Evolutionary conservation across 176 grass and related monocot species (phyloP).

Genomic region (Eragrostis curvula): DNA sequence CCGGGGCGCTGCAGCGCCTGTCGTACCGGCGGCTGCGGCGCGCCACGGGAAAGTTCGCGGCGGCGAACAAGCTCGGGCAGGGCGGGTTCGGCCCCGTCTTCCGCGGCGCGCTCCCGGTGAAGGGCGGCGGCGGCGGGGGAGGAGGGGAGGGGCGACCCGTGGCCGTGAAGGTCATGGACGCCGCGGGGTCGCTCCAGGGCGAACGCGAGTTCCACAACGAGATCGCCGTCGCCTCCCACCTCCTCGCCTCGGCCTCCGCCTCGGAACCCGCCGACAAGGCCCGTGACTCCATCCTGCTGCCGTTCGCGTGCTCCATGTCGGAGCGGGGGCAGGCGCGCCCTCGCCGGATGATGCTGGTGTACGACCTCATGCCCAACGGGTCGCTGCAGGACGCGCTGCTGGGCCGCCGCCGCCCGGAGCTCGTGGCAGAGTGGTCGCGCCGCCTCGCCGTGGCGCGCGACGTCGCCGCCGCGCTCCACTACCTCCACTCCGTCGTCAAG

Average conservation of each 20-base stretch:
- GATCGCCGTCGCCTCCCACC: conserved; percentile 61
- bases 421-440: conserved; percentile 56
- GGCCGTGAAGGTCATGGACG: conserved; percentile 82
- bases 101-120: conserved; percentile 49
- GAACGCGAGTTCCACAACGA: conserved; percentile 93
- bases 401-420: conserved; percentile 58
- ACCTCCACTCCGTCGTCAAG: conserved; percentile 63
- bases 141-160: conserved; percentile 25
- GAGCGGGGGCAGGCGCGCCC: conserved; percentile 20
- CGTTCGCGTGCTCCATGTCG: conserved; percentile 63
- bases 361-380: conserved; percentile 82
- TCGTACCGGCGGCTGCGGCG: conserved; percentile 63
- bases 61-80: conserved; percentile 61
- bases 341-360: conserved; percentile 69
- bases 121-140: not conserved
- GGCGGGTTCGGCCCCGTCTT: conserved; percentile 78
- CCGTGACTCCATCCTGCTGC: conserved; percentile 41
- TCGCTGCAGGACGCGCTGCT: conserved; percentile 83
- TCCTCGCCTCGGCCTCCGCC: conserved; percentile 12
- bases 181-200: conserved; percentile 76
- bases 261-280: not conserved
- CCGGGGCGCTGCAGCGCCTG: conserved; percentile 38
- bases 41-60: conserved; percentile 60
- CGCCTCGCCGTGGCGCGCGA: conserved; percentile 65
- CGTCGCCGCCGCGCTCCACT: conserved; percentile 66